A percentile compares a stretch with the other conserved stretches of the same genome.
Evolutionary conservation across 2,329 filamentous ascomycete genomes (phyloP).

Genomic region (Lasiodiplodia sp.): DNA sequence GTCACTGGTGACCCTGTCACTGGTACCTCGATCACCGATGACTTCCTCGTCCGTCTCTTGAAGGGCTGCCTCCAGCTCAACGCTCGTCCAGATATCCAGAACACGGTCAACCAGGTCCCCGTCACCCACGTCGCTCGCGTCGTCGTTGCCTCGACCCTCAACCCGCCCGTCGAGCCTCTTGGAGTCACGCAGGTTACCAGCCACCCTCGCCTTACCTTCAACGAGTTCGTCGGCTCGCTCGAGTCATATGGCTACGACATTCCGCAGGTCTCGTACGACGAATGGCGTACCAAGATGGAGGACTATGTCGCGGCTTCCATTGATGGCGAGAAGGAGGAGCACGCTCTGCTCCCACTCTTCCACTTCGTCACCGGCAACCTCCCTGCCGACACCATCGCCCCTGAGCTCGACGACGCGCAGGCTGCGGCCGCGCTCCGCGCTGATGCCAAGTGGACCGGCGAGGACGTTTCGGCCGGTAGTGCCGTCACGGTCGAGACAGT

Average conservation of each 20-base stretch:
- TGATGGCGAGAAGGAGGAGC: conserved; percentile 68
- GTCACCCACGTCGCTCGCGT: conserved; percentile 84
- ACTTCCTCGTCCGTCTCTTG: conserved; percentile 85
- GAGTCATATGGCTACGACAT: conserved; percentile 76
- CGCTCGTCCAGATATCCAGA: conserved; percentile 76
- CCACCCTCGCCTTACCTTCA: conserved; percentile 79
- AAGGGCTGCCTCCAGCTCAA: conserved; percentile 87
- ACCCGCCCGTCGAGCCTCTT: conserved; percentile 62
- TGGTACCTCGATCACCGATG: conserved; percentile 80
- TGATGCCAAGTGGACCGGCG: conserved; percentile 66
- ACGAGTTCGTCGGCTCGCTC: conserved; percentile 75
- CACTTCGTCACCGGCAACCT: conserved; percentile 76
- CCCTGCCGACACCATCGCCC: conserved; percentile 73
- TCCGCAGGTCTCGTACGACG: conserved; percentile 70
- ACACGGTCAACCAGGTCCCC: conserved; percentile 89
- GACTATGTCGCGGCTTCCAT: conserved; percentile 68
- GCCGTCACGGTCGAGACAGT: conserved; percentile 68
- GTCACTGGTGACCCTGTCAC: conserved; percentile 75
- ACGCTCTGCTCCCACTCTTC: conserved; percentile 74
- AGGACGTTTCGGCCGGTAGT: conserved; percentile 63
- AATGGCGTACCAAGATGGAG: conserved; percentile 74
- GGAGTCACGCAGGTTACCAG: conserved; percentile 80
- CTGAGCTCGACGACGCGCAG: conserved; percentile 77
- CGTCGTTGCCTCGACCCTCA: conserved; percentile 75
- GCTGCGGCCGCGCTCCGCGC: conserved; percentile 69